A percentile compares a stretch with the other conserved stretches of the same genome.
These are phyloP conservation scores for Lactarius hengduanensis DNA, from an alignment of 768 basidiomycete genomes.

Conservation along the genomic window DNA sequence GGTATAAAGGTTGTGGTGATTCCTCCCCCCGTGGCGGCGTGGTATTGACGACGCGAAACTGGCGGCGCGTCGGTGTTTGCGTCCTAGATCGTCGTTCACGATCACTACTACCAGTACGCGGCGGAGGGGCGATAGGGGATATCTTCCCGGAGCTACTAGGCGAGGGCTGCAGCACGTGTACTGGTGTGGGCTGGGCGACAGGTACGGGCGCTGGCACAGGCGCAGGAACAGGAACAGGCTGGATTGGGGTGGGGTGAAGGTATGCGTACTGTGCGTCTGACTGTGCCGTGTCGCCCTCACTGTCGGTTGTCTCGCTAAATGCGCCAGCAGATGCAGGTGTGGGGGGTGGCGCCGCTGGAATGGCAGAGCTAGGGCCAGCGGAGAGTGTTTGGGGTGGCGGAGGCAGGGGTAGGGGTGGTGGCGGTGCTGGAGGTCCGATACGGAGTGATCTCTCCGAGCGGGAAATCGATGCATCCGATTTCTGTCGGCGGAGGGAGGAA, in stretches of 20 bases:
- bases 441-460: slow-evolving; percentile 26
- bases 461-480: slow-evolving; percentile 25
- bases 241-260: slow-evolving; percentile 1
- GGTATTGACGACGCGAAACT: slow-evolving; percentile 27
- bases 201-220: neutral
- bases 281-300: neutral
- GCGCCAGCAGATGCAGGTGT: slow-evolving; percentile 10
- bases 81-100: slow-evolving; percentile 6
- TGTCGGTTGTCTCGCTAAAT: neutral
- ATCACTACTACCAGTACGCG: neutral
- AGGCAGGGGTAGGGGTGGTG: slow-evolving; percentile 18
- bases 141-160: neutral
- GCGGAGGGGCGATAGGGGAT: neutral
- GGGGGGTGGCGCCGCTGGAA: slow-evolving; percentile 16
- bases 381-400: slow-evolving; percentile 3
- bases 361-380: neutral
- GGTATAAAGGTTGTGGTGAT: slow-evolving; percentile 25
- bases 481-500: slow-evolving; percentile 21
- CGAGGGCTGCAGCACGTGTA: neutral
- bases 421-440: slow-evolving; percentile 17
- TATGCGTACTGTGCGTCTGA: slow-evolving; percentile 25
- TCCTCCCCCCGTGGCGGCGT: neutral
- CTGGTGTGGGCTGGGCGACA: neutral
- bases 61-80: slow-evolving; percentile 12
- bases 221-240: slow-evolving; percentile 1